Evolutionary conservation across 2,329 filamentous ascomycete species (phyloP).

Genomic region (Clathrospora elynae): DNA sequence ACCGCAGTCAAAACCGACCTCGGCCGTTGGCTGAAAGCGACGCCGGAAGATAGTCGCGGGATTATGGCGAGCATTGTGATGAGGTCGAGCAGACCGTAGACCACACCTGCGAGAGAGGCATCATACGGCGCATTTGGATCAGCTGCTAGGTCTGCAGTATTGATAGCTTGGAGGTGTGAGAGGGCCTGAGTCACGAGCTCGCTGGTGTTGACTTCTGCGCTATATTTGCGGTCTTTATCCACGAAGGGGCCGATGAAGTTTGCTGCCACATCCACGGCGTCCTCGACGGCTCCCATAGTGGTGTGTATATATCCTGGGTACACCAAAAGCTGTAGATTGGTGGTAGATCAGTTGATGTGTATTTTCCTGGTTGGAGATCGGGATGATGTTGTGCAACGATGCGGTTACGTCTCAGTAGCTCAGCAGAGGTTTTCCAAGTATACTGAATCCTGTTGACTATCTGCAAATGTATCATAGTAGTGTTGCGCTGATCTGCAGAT

Average conservation of each 20-base stretch:
- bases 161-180: conserved; percentile 41
- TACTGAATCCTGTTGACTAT: too few species aligned
- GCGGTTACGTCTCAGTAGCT: too few species aligned
- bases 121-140: conserved; percentile 46
- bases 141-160: conserved; percentile 39
- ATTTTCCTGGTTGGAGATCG: too few species aligned
- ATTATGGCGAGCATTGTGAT: conserved; percentile 42
- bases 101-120: conserved; percentile 44
- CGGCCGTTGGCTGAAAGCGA: conserved; percentile 42
- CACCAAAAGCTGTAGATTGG: not conserved
- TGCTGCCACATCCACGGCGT: conserved; percentile 42
- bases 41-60: conserved; percentile 41
- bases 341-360: too few species aligned
- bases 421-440: too few species aligned
- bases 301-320: not conserved
- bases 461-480: too few species aligned
- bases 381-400: too few species aligned
- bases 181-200: conserved; percentile 38
- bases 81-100: conserved; percentile 49
- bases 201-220: conserved; percentile 10
- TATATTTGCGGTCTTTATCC: conserved; percentile 21
- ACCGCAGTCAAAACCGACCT: conserved; percentile 37
- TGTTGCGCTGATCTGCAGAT: too few species aligned
- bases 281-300: conserved; percentile 39
- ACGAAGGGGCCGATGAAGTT: conserved; percentile 42